phyloP scores from a whole-genome alignment of 2,329 filamentous ascomycete genomes.

The Monosporascus sp. region DNA sequence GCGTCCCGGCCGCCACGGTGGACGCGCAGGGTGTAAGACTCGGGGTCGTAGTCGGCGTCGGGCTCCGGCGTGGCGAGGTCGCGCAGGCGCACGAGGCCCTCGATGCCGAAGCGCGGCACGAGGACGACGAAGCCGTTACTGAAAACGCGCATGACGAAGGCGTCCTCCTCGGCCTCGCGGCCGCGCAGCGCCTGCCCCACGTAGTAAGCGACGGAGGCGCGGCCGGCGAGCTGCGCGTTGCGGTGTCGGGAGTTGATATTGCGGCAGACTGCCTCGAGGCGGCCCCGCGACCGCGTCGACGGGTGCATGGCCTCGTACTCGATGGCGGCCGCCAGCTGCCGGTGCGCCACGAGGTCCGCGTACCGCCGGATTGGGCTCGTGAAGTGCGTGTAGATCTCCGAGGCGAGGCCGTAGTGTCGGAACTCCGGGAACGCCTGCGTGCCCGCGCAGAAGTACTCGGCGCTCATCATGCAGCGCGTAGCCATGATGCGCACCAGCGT shows the following conservation, averaged over 20 bases:
- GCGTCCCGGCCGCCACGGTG: slow-evolving; percentile 38
- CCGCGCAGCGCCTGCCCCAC: slow-evolving; percentile 93
- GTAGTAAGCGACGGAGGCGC: slow-evolving; percentile 95
- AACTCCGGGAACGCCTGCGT: slow-evolving; percentile 92
- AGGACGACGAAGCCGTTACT: slow-evolving; percentile 97
- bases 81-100: slow-evolving; percentile 79
- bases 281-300: slow-evolving; percentile 71
- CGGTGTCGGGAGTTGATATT: slow-evolving; percentile 98
- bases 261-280: slow-evolving; percentile 89
- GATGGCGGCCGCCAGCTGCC: slow-evolving; percentile 92
- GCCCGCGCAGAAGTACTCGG: slow-evolving; percentile 95
- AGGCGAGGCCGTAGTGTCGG: slow-evolving; percentile 92
- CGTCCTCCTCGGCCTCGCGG: slow-evolving; percentile 71
- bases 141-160: slow-evolving; percentile 95
- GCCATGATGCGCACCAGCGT: slow-evolving; percentile 96
- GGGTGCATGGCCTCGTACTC: slow-evolving; percentile 84
- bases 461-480: slow-evolving; percentile 98
- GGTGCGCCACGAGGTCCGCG: slow-evolving; percentile 90
- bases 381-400: slow-evolving; percentile 97
- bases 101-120: slow-evolving; percentile 91
- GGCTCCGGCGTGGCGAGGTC: slow-evolving; percentile 77
- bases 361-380: slow-evolving; percentile 96
- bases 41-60: slow-evolving; percentile 76
- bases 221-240: slow-evolving; percentile 92
- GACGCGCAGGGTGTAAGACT: slow-evolving; percentile 71